Percentiles rank a stretch among this genome's conserved stretches.
These are phyloP conservation scores for Sarocladium strictum DNA, from an alignment of 2,329 filamentous ascomycete genomes.

Conservation along the genomic window DNA sequence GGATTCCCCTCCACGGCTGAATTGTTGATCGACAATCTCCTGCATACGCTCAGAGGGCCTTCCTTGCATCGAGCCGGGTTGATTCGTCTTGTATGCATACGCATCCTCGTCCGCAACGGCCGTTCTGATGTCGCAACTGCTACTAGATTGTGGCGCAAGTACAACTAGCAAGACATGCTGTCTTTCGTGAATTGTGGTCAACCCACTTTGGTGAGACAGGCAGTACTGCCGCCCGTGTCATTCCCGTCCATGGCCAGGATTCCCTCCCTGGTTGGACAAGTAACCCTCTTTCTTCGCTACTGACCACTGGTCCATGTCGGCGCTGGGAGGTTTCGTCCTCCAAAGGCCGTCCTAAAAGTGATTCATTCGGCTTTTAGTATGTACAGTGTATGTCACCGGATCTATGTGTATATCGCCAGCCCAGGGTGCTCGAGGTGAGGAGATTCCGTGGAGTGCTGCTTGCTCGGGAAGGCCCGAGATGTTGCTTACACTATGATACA, in stretches of 20 bases:
- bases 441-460: neutral
- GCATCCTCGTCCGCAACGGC: no score
- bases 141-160: no score
- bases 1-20: neutral
- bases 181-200: no score
- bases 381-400: neutral
- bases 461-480: neutral
- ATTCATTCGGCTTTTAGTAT: neutral
- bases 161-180: no score
- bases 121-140: no score
- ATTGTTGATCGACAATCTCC: neutral
- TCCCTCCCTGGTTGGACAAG: constrained; percentile 3
- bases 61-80: no score
- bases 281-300: neutral
- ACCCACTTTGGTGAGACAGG: neutral
- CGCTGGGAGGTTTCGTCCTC: neutral
- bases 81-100: no score
- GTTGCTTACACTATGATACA: neutral
- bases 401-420: neutral
- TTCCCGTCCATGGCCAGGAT: neutral
- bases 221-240: neutral
- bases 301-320: neutral
- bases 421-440: neutral
- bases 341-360: no score
- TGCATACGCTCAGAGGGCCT: neutral